Evolutionary conservation across 306 rosid species (phyloP), one percentile per base, ranked within the genome.

Genomic region (Vigna reflexopilosa): DNA sequence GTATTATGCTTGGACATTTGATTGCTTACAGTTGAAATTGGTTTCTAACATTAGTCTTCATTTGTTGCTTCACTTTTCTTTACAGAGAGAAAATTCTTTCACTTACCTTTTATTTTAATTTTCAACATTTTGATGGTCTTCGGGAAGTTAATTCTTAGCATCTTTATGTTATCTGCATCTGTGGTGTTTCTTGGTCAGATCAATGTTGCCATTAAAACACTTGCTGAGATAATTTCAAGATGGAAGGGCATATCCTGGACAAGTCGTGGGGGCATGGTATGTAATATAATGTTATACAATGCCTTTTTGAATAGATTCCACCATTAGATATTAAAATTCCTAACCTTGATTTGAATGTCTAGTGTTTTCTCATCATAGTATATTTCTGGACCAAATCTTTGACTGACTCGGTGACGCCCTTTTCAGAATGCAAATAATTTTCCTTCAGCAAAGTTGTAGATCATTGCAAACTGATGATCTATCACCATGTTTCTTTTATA

Each of bases 251-350:
- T 93, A 80, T 81, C 94, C 11, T 93, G 98, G 98, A 78, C 90
- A 75, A 93, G 93, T 84, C 89, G 92, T 57, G 98, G 98, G 64
- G 98, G 96, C 89, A 69, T 87, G 93, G 98, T 93, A 80, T 70
- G 92, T 78, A 67, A 42, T 42, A 12, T 57, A 56, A 50, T 71
- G 51, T 72, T 61, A 20, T 65, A 49, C 74, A 17, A 45, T 3
- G 12, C 38, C 9, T 45, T 48, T 66, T 51, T 63, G n/a, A 77
- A 26, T 70, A 55, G 68, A 67, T 8, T 44, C 51, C 59, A 6
- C 20, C 51, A 28, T 61, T 81, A 74, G 12, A 65, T 38, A 50
- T 58, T 48, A 26, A 15, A 9, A 66, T 26, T 68, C n/a, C 67
- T 16, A 15, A 40, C 80, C 70, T 58, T 67, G 54, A 49, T 67